Evolutionary conservation across 1,139 yeast species (phyloP), one percentile per base, ranked within the genome.

Genomic region (Trichomonascaceae sp.): DNA sequence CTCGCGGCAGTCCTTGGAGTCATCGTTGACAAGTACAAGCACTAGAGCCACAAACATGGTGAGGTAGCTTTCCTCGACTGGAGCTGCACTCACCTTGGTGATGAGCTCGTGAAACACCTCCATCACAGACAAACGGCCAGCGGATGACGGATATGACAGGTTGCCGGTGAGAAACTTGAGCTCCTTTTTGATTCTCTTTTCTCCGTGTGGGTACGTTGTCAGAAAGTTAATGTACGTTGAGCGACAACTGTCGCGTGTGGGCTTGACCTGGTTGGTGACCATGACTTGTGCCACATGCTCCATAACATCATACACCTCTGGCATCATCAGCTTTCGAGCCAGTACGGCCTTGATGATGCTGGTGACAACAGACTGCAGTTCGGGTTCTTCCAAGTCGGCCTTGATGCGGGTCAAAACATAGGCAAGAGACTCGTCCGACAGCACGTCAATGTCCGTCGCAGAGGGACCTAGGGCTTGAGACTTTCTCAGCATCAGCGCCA

Each of bases 191-290:
- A 89, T 58, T 44, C 85, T 72, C 4, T 92, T 87, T 49, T 76
- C 71, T 22, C 97, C 87, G 59, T 89, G 97, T 47, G 93, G 97
- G 50, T 82, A 89, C 48, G 85, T 95, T 77, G 87, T 80, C 48
- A 89, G 60, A 48, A 89, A 92, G 50, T 77, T 89, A 55, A 75
- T 80, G 54, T 75, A 92, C 1, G 81, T 75, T 43, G 82, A 71
- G 55, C 97, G 71, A 6, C 97, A 76, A 58, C 81, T 76, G 48
- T 81, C 92, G 41, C 98, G 69, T 34, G 87, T 80, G 48, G 78
- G 85, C 37, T 71, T 71, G 8, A 89, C 68, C 42, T 85, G 95
- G 53, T 82, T 84, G 1, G 94, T 89, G 18, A 89, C 76, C 95
- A 92, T 81, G 23, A 85, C 78, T 40, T 74, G 72, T 3, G 93